phyloP scores from a whole-genome alignment of 2,329 filamentous ascomycete species.

The Rutstroemia sp. region DNA sequence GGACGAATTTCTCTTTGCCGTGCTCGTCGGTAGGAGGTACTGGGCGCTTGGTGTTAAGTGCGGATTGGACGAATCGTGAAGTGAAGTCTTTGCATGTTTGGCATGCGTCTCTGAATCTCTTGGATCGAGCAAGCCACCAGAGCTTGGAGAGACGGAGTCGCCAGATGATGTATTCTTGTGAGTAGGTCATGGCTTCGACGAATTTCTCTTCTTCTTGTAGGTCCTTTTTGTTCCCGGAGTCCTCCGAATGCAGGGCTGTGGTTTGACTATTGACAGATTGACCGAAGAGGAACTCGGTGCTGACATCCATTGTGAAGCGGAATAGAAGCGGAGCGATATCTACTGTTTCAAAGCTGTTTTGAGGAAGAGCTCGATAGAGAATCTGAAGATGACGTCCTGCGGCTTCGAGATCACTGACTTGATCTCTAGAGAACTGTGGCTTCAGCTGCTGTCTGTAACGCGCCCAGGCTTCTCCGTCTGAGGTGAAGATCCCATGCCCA shows the following conservation, averaged over 20 bases:
- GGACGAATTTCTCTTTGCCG: constrained; percentile 31
- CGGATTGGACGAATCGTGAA: constrained; percentile 23
- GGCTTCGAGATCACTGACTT: constrained; percentile 30
- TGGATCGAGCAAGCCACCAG: constrained; percentile 22
- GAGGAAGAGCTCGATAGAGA: constrained; percentile 22
- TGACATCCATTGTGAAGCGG: constrained; percentile 44
- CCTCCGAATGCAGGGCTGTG: constrained; percentile 30
- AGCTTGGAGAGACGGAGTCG: constrained; percentile 25
- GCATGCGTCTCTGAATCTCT: constrained; percentile 26
- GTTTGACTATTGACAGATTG: constrained; percentile 35
- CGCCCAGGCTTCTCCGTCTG: constrained; percentile 32
- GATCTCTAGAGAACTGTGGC: constrained; percentile 31
- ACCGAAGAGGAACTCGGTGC: constrained; percentile 51
- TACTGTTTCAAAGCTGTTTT: constrained; percentile 28
- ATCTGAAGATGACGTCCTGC: constrained; percentile 45
- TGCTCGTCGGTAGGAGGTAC: constrained; percentile 24
- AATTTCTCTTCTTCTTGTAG: constrained; percentile 28
- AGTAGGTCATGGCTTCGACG: constrained; percentile 32
- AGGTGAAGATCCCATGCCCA: constrained; percentile 35
- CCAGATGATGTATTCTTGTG: constrained; percentile 29
- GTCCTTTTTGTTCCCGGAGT: constrained; percentile 16
- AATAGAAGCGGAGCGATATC: constrained; percentile 38
- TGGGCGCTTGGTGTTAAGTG: constrained; percentile 11
- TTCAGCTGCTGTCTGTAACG: constrained; percentile 33
- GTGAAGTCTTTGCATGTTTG: constrained; percentile 21